Percentiles rank a stretch among this genome's conserved stretches.
phyloP scores from a whole-genome alignment of 2,329 filamentous ascomycete genomes.

The Claviceps fusiformis region DNA sequence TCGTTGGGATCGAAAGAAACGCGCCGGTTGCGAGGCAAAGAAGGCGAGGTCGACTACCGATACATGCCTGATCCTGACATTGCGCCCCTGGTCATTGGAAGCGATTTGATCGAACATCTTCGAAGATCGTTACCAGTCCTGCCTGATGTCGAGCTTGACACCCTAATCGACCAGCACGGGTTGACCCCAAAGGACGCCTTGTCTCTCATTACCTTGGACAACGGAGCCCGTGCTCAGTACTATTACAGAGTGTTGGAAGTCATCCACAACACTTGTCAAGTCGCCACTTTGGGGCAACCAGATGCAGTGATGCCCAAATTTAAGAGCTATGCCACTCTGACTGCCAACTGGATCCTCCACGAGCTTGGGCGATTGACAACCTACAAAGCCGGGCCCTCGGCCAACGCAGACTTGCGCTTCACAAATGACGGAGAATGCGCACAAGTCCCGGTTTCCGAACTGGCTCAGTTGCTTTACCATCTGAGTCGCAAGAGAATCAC shows the following conservation, averaged over 20 bases:
- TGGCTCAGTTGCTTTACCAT: constrained; percentile 38
- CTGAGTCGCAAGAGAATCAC: constrained; percentile 37
- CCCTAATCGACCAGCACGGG: constrained; percentile 48
- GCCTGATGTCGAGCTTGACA: constrained; percentile 56
- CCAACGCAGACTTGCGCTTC: constrained; percentile 20
- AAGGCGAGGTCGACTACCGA: constrained; percentile 92
- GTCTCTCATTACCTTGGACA: constrained; percentile 63
- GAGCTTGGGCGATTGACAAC: constrained; percentile 57
- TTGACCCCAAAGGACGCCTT: constrained; percentile 72
- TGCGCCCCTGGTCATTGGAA: constrained; percentile 60
- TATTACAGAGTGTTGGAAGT: constrained; percentile 53
- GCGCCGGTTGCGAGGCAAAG: constrained; percentile 71
- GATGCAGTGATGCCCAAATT: constrained; percentile 12
- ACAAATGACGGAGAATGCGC: constrained; percentile 32
- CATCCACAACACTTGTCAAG: constrained; percentile 22
- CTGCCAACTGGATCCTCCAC: constrained; percentile 58
- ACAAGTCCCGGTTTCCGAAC: constrained; percentile 30
- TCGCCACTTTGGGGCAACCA: constrained; percentile 6
- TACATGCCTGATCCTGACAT: constrained; percentile 98
- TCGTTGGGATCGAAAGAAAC: constrained; percentile 74
- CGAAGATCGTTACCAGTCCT: constrained; percentile 49
- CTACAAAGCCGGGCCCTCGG: constrained; percentile 26
- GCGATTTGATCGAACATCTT: constrained; percentile 55
- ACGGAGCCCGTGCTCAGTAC: constrained; percentile 69
- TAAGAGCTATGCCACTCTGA: constrained; percentile 30